Evolutionary conservation across 2,329 filamentous ascomycete genomes (phyloP).

Genomic region (Fusarium graminum): DNA sequence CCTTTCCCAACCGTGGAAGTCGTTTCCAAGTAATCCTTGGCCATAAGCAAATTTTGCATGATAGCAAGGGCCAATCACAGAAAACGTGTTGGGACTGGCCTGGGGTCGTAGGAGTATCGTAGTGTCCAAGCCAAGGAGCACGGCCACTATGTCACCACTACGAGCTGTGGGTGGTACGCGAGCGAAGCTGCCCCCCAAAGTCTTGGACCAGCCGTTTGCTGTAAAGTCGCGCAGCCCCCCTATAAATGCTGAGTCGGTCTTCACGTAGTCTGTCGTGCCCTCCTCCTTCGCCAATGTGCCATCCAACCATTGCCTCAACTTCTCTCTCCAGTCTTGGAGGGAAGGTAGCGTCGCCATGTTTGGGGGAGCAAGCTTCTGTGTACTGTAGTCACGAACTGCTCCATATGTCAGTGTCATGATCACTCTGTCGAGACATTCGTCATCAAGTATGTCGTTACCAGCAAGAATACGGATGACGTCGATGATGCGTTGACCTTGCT

Average conservation of each 20-base stretch:
- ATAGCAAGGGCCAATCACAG: background rate
- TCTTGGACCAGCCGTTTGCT: background rate
- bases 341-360: background rate
- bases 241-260: background rate
- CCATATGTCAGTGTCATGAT: background rate
- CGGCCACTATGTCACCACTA: background rate
- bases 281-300: no score
- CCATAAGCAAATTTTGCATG: background rate
- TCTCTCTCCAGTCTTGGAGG: background rate
- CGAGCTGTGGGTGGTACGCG: background rate
- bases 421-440: background rate
- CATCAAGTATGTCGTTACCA: background rate
- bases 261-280: accelerated
- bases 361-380: accelerated
- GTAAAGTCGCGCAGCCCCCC: accelerated
- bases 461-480: background rate
- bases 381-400: background rate
- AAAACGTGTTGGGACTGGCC: accelerated
- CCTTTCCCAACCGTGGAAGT: background rate
- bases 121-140: background rate
- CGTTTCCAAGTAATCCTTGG: background rate
- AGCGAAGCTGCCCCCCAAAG: background rate
- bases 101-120: background rate
- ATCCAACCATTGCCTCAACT: background rate
- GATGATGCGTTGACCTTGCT: background rate